Evolutionary conservation across 2,329 filamentous ascomycete genomes (phyloP).

Genomic region (Juglanconis juglandina): DNA sequence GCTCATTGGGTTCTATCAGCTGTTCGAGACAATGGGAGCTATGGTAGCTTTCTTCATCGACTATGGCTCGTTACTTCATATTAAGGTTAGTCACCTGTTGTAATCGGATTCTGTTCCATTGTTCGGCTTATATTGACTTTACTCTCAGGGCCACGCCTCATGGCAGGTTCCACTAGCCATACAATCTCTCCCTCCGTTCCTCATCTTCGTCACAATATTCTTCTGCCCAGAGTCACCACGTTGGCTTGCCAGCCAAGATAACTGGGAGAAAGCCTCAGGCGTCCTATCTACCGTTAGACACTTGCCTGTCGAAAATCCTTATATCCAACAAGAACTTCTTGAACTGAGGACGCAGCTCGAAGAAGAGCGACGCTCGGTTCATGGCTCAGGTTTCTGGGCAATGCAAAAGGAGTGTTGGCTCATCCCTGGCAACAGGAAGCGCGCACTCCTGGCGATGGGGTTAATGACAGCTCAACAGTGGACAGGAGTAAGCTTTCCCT

Average conservation of each 20-base stretch:
- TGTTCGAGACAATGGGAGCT: slow-evolving; percentile 43
- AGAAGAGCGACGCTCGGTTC: slow-evolving; percentile 25
- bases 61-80: slow-evolving; percentile 43
- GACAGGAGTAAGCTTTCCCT: slow-evolving; percentile 45
- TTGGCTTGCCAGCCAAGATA: slow-evolving; percentile 61
- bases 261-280: slow-evolving; percentile 52
- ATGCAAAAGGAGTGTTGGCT: slow-evolving; percentile 28
- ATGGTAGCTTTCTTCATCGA: slow-evolving; percentile 49
- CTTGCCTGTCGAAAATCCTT: slow-evolving; percentile 33
- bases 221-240: slow-evolving; percentile 59
- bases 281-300: slow-evolving; percentile 33
- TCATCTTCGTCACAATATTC: slow-evolving; percentile 52
- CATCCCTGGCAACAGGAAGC: slow-evolving; percentile 37
- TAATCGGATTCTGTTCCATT: not conserved
- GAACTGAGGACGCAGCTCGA: slow-evolving; percentile 29
- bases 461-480: slow-evolving; percentile 69
- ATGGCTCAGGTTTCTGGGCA: slow-evolving; percentile 24
- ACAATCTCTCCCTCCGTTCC: slow-evolving; percentile 55
- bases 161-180: slow-evolving; percentile 53
- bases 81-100: slow-evolving; percentile 18
- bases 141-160: slow-evolving; percentile 7
- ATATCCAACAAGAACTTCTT: slow-evolving; percentile 32
- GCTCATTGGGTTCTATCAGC: slow-evolving; percentile 42
- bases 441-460: slow-evolving; percentile 40
- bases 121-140: not conserved